Evolutionary conservation across 2,329 filamentous ascomycete genomes (phyloP), one percentile per base, ranked within the genome.

Genomic region (Cladosporium sp.): DNA sequence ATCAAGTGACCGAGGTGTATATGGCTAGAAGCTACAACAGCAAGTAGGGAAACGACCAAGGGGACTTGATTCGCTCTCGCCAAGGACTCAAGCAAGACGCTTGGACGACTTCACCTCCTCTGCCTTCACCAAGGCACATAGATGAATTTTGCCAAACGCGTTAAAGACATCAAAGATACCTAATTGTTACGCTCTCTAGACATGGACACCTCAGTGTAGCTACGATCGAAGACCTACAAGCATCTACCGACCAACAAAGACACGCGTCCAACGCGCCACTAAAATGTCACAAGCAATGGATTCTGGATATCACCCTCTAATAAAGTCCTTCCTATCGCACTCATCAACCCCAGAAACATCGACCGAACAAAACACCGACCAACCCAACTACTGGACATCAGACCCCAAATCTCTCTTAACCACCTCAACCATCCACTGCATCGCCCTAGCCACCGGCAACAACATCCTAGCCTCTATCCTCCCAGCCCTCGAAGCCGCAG

Each of bases 401-500:
- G 26, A 51, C 30, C 64, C 64, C 4, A 47, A 44, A 2, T 54
- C 54, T 24, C 64, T 69, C 8, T n/a, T 65, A 32, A 78, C 74
- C 8, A 73, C 71, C 1, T 78, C 79, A 1, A 74, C 72, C 8
- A 67, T 80, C 5, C 73, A 77, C 54, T 72, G 71, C 2, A 75
- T 84, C 59, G 69, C 71, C n/a, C 78, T 81, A 5, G 82, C 82
- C 12, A 83, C 80, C 1, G 82, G 82, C 52, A 77, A 76, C 24
- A 71, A 74, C 8, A 78, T 85, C 61, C 83, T 78, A 72, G 49
- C 59, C 2, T 73, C 76, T 3, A 80, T 92, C 7, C 78, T 89
- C 0, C 87, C 90, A 1, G 86, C 87, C 10, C 83, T 93, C 3
- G 78, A 86, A 4, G 74, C 79, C 0, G 88, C 91, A 2, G 80